phyloP scores from a whole-genome alignment of 805 yeast species.

The Candida easanensis region DNA sequence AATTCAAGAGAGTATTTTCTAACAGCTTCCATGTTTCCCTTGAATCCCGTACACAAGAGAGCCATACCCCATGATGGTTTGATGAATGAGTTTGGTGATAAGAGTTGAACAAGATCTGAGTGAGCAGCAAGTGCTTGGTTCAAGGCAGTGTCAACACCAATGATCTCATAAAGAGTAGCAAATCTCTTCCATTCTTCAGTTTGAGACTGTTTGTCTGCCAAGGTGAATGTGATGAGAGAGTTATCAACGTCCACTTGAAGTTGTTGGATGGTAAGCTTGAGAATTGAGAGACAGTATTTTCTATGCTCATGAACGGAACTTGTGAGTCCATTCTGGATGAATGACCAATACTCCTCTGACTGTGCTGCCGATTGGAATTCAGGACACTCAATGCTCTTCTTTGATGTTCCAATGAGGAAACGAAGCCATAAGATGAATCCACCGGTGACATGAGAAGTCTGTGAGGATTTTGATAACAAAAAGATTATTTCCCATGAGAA shows the following conservation, averaged over 20 bases:
- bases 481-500: conserved; percentile 48
- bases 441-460: conserved; percentile 34
- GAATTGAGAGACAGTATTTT: conserved; percentile 63
- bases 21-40: conserved; percentile 75
- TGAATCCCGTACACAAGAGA: conserved; percentile 72
- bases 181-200: conserved; percentile 67
- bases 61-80: conserved; percentile 72
- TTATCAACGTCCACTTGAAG: conserved; percentile 33
- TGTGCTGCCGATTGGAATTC: conserved; percentile 6
- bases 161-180: conserved; percentile 71
- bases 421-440: conserved; percentile 58
- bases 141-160: conserved; percentile 80
- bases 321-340: conserved; percentile 54
- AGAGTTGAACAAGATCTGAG: conserved; percentile 53
- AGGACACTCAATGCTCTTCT: conserved; percentile 2
- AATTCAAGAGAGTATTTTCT: conserved; percentile 58
- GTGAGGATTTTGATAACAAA: conserved; percentile 31
- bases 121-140: conserved; percentile 83
- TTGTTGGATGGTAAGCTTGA: conserved; percentile 56
- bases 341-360: conserved; percentile 49
- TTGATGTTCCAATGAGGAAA: conserved; percentile 34
- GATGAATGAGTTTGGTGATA: conserved; percentile 48
- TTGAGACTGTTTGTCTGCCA: conserved; percentile 22
- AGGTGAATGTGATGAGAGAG: conserved; percentile 22
- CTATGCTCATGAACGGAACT: conserved; percentile 61